Base-by-base conservation (phyloP, 1,284 basidiomycete species). In the Ceratobasidium sp. region DNA sequence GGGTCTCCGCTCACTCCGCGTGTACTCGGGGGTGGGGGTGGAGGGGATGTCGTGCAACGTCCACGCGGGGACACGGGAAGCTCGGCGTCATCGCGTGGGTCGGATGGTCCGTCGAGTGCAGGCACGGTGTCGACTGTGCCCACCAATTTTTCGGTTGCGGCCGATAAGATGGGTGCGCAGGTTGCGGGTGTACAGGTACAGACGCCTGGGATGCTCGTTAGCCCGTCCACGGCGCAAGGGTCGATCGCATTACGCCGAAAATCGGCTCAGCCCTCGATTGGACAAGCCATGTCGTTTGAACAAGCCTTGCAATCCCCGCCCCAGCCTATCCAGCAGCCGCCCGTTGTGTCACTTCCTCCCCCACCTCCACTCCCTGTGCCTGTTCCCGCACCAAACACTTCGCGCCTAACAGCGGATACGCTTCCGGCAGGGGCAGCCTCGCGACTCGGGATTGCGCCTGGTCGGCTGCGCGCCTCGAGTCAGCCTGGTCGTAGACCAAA, bases 211-310 rank as follows among this genome's bases (percentile, higher is more conserved):
- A 49, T 72, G 68, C 46, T 72, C 14, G 68, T 72, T 13, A 72
- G 58, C 37, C 48, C 37, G 11, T 86, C 89, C 0, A 87, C 89
- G 24, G 84, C 80, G 29, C 86, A 88, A 80, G 88, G 92, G 37
- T 89, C 90, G 27, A 90, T 94, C 76, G 87, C 84, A 49, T 89
- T 90, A 79, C 86, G 93, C 75, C 84, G 92, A 75, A 84, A 82
- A 51, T 65, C 74, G 56, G 69, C 54, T 51, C 65, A 72, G 68
- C 68, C 68, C 9, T 61, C 68, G 14, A 72, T 72, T 37, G 58
- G 68, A 37, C 68, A 72, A 43, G 41, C 53, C 29, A 58, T 59
- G 56, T 56, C 56, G 9, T 61, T 72, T 49, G 54, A 59, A 31
- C 68, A 59, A n/a, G 54, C 56, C 24, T 43, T 53, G 37, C 51